Base-by-base conservation (phyloP, 306 rosid genomes). In the Hippophae rhamnoides region DNA sequence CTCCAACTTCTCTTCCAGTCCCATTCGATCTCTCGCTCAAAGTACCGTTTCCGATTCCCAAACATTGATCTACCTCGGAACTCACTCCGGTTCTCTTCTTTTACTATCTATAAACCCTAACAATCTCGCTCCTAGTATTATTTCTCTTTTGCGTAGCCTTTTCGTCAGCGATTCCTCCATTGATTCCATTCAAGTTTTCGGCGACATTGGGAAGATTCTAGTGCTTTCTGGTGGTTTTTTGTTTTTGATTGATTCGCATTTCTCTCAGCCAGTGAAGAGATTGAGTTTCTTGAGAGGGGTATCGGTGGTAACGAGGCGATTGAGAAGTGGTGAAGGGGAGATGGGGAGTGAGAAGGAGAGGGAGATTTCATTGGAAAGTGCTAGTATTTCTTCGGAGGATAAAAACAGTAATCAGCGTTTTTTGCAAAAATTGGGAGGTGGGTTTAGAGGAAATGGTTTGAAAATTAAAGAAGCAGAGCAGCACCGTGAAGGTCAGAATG, bases 181-280 rank as follows among this genome's bases (percentile, higher is more conserved):
- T 6, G 86, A 81, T 3, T 64, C 71, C 23, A 26, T 87, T 27
- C 66, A 73, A 23, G 85, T 83, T 6, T 79, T 87, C 14, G 44
- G 69, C 3, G 96, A 79, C 27, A 68, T 82, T 6, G 83, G 72
- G 41, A 85, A 75, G 60, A 54, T 92, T 45, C 57, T 92, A 26
- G 64, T 84, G 46, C 95, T 92, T 50, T 80, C 85, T 1, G 89
- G 79, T 41, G 96, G 96, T 31, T 76, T 78, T 25, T 62, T 92
- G 82, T 85, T 74, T 71, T 43, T 82, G 62, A 79, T 82, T 6
- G 98, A 92, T 74, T 74, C 68, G 7, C 66, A 73, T 47, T 68
- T 92, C 7, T 61, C 70, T 6, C 87, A 78, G 56, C 85, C 82
- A 0, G 78, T 72, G 1, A 65, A 71, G 64, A 85, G 72, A 60